These are phyloP conservation scores for Phlegmacium glaucopus DNA, from an alignment of 768 basidiomycete species.

Conservation along the genomic window DNA sequence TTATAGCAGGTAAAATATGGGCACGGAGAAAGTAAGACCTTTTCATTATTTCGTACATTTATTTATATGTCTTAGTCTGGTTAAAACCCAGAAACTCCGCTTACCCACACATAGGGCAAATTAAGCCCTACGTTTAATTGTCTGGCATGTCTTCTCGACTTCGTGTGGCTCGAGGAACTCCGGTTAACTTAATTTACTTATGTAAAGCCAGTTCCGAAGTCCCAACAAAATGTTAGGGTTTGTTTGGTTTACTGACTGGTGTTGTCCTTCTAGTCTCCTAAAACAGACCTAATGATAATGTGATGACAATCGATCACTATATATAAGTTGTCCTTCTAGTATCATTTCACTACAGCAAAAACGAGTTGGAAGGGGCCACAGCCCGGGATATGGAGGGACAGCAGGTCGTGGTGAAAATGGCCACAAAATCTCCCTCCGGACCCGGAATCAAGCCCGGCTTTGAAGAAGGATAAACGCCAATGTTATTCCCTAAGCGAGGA, in stretches of 20 bases:
- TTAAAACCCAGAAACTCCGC: too few relatives aligned
- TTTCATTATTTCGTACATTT: too few relatives aligned
- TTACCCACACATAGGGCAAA: too few relatives aligned
- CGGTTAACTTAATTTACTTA: constrained; percentile 78
- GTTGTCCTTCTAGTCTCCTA: too few relatives aligned
- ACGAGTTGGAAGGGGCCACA: constrained; percentile 92
- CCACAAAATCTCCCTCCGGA: constrained; percentile 89
- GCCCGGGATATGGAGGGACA: constrained; percentile 87
- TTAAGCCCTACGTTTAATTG: too few relatives aligned
- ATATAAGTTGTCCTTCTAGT: too few relatives aligned
- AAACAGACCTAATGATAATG: too few relatives aligned
- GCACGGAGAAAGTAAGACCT: too few relatives aligned
- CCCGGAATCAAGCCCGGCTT: constrained; percentile 82
- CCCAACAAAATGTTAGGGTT: constrained; percentile 57
- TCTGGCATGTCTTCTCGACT: constrained; percentile 31
- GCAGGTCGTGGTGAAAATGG: constrained; percentile 95
- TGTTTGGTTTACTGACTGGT: neutral
- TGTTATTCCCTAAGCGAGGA: constrained; percentile 90
- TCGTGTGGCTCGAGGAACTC: constrained; percentile 41
- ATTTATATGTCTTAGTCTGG: too few relatives aligned
- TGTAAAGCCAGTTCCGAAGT: constrained; percentile 63
- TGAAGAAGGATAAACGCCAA: constrained; percentile 96
- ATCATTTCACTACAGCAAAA: constrained; percentile 60
- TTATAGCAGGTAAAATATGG: too few relatives aligned
- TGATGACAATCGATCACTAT: too few relatives aligned